Conservation (phyloP, 164 flowering plant species). For the Magnolia kwangsiensis region DNA sequence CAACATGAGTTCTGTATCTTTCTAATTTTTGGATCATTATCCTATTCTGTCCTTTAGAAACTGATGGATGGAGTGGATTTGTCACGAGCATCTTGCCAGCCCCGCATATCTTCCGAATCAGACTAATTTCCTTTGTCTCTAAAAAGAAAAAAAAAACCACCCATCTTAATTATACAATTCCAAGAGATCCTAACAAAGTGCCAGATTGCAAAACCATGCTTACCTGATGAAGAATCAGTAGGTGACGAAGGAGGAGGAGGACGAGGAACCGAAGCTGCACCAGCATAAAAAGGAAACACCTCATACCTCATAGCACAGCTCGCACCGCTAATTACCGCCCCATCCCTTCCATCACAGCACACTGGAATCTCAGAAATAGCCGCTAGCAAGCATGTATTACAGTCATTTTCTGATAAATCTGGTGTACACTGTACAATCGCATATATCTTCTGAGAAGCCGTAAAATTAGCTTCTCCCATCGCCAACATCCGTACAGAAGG, state of each 20-base stretch:
- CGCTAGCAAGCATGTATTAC: not conserved
- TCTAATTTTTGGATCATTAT: too few species aligned
- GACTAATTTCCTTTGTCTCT: too few species aligned
- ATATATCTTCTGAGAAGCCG: not conserved
- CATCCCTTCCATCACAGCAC: not conserved
- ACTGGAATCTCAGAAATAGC: not conserved
- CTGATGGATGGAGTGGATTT: too few species aligned
- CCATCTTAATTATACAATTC: too few species aligned
- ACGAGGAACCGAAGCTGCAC: not conserved
- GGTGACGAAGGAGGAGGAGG: not conserved
- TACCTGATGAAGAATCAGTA: too few species aligned
- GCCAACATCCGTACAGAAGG: not conserved
- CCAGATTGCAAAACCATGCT: too few species aligned
- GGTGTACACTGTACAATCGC: not conserved
- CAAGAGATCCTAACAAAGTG: too few species aligned
- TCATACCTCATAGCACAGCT: constrained; percentile 1
- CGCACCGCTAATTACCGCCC: not conserved
- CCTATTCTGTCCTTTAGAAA: too few species aligned
- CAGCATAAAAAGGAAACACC: not conserved
- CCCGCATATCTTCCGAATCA: too few species aligned
- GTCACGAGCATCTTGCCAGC: too few species aligned
- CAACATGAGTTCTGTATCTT: too few species aligned
- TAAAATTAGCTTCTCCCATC: not conserved
- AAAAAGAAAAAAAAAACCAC: too few species aligned
- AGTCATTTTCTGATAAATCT: not conserved